Evolutionary conservation across 306 rosid species (phyloP).

Genomic region (Casuarina glauca): DNA sequence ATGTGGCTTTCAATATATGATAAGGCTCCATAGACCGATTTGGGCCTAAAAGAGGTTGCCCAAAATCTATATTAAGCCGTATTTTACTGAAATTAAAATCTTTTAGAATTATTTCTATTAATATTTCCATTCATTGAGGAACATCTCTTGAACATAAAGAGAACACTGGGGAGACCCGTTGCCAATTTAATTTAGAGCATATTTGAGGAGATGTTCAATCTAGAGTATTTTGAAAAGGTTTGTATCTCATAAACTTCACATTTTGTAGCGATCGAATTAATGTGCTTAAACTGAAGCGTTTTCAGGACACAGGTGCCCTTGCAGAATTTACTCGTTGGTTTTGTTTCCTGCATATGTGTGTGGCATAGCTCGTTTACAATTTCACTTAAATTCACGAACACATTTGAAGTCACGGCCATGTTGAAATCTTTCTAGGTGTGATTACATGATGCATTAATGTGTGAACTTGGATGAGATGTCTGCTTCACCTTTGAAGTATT

Average conservation of each 20-base stretch:
- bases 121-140: not conserved
- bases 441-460: not conserved
- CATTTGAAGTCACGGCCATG: not conserved
- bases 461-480: not conserved
- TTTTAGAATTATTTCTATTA: no score
- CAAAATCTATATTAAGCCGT: not conserved
- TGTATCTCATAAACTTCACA: slow-evolving; percentile 3
- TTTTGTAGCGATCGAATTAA: not conserved
- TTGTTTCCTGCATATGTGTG: not conserved
- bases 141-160: not conserved
- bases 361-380: not conserved
- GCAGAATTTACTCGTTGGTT: not conserved
- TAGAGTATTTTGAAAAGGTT: not conserved
- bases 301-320: not conserved
- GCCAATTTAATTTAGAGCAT: not conserved
- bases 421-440: not conserved
- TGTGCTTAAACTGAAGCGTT: not conserved
- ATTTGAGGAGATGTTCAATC: not conserved
- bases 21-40: not conserved
- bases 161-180: not conserved
- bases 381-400: not conserved
- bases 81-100: not conserved
- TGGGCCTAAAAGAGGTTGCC: not conserved
- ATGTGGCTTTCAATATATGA: not conserved
- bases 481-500: not conserved